Conservation (phyloP, 352 stramenopile species). For the Phytophthora citricola region DNA sequence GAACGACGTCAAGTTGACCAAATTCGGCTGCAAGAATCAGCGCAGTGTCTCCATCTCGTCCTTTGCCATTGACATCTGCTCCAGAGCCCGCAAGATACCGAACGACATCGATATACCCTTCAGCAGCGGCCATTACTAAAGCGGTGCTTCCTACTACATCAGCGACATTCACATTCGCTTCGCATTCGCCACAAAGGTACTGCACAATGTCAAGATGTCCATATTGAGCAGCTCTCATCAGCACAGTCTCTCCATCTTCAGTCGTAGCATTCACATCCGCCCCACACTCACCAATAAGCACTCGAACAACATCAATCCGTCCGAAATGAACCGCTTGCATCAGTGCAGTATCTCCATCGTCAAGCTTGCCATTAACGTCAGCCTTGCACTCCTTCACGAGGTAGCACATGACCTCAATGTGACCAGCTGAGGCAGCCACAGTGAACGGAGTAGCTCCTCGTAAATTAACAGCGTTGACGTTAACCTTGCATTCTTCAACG, state of each 20-base stretch:
- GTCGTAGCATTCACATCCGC: neutral
- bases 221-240: neutral
- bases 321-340: neutral
- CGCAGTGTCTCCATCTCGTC: too few relatives aligned
- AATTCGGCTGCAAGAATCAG: too few relatives aligned
- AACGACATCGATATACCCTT: too few relatives aligned
- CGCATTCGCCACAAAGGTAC: too few relatives aligned
- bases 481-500: conserved; percentile 3
- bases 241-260: neutral
- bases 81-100: too few relatives aligned
- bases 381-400: neutral
- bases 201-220: neutral
- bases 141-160: too few relatives aligned
- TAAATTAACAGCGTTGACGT: neutral
- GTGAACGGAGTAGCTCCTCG: conserved; percentile 4
- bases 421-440: neutral
- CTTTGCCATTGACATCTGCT: too few relatives aligned
- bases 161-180: too few relatives aligned
- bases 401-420: neutral
- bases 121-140: too few relatives aligned
- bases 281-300: neutral
- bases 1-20: too few relatives aligned
- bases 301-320: neutral
- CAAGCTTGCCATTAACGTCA: neutral
- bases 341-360: neutral